Conservation (phyloP, 1,284 basidiomycete genomes). For the Trichosporon ovoides region DNA sequence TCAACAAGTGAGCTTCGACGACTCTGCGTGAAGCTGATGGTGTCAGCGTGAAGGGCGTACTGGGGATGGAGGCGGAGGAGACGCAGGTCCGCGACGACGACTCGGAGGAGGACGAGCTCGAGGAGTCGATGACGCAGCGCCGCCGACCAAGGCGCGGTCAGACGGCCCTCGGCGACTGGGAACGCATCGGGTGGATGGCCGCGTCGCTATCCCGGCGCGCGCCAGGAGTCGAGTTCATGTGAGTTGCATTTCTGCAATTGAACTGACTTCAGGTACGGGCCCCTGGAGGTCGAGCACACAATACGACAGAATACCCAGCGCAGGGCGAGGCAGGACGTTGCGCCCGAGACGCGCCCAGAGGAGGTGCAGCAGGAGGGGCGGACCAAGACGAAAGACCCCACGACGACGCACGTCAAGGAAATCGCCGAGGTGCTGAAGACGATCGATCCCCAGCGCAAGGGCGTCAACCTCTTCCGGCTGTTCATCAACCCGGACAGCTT, state of each 20-base stretch:
- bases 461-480: constrained; percentile 47
- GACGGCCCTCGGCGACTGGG: constrained; percentile 38
- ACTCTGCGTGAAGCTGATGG: neutral
- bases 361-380: constrained; percentile 22
- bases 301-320: constrained; percentile 1
- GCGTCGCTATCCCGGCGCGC: constrained; percentile 40
- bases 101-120: constrained; percentile 30
- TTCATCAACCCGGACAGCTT: constrained; percentile 15
- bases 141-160: constrained; percentile 7
- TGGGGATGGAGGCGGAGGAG: constrained; percentile 32
- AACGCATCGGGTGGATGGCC: constrained; percentile 48
- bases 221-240: constrained; percentile 50
- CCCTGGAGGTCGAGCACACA: constrained; percentile 25
- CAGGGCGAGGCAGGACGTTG: constrained; percentile 6
- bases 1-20: constrained; percentile 34
- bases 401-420: constrained; percentile 26
- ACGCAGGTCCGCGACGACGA: constrained; percentile 28
- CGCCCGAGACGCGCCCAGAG: constrained; percentile 27
- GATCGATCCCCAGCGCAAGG: constrained; percentile 29
- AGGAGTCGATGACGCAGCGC: constrained; percentile 9
- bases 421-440: constrained; percentile 24
- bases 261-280: constrained; percentile 35
- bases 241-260: constrained; percentile 15
- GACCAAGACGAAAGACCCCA: constrained; percentile 26
- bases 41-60: constrained; percentile 28